Percentiles rank a stretch among this genome's conserved stretches.
Evolutionary conservation across 1,284 basidiomycete genomes (phyloP).

Genomic region (Papiliotrema nemorosa): DNA sequence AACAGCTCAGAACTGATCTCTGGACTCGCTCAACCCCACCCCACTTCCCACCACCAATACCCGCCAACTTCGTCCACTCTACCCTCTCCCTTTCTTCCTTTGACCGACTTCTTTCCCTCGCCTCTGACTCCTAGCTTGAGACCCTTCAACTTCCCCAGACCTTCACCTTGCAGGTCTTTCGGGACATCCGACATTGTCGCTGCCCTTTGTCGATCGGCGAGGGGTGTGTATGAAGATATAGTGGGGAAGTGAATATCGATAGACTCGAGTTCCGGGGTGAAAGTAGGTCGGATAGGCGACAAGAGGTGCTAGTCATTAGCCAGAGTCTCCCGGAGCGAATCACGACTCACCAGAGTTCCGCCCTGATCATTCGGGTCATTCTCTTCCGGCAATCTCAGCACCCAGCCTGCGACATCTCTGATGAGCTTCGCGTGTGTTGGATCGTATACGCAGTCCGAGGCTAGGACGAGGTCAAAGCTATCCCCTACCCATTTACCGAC

Average conservation of each 20-base stretch:
- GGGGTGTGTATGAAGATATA: constrained; percentile 26
- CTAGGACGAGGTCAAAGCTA: constrained; percentile 47
- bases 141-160: constrained; percentile 23
- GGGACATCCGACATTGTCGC: constrained; percentile 1
- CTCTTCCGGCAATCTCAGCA: constrained; percentile 33
- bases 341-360: constrained; percentile 42
- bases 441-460: constrained; percentile 49
- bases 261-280: constrained; percentile 45
- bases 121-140: constrained; percentile 38
- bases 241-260: constrained; percentile 43
- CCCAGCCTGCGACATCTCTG: constrained; percentile 40
- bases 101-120: constrained; percentile 33
- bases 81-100: constrained; percentile 43
- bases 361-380: constrained; percentile 23
- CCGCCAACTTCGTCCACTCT: constrained; percentile 44
- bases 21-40: constrained; percentile 32
- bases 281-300: constrained; percentile 47
- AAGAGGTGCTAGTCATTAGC: constrained; percentile 41
- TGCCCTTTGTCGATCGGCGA: constrained; percentile 19
- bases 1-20: neutral
- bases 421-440: constrained; percentile 45
- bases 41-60: constrained; percentile 51
- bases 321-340: neutral
- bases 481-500: constrained; percentile 16
- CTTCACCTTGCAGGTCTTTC: constrained; percentile 25